Conservation (phyloP, 352 stramenopile genomes). For the Achlya hypogyna region DNA sequence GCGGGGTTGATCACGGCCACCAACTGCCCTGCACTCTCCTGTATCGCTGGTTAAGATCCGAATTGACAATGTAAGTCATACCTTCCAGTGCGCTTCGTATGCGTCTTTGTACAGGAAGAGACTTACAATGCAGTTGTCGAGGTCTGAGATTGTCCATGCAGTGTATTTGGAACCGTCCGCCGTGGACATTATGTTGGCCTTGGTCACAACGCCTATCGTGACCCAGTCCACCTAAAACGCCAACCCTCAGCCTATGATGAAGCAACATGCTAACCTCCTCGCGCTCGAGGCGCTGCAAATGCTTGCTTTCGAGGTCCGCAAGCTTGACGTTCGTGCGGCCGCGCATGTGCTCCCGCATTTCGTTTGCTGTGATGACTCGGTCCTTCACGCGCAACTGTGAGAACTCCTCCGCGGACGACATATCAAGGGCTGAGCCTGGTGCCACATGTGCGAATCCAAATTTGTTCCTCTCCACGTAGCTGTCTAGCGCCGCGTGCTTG, state of each 20-base stretch:
- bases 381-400: conserved; percentile 49
- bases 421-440: not conserved
- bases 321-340: conserved; percentile 59
- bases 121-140: conserved; percentile 52
- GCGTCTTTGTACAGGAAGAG: conserved; percentile 70
- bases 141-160: conserved; percentile 68
- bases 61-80: not conserved
- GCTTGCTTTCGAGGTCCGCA: conserved; percentile 42
- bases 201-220: conserved; percentile 66
- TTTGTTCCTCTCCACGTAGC: not conserved
- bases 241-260: not conserved
- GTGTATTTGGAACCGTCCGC: conserved; percentile 64
- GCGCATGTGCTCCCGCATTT: conserved; percentile 51
- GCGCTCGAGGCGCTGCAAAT: conserved; percentile 45
- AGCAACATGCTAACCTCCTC: conserved; percentile 29
- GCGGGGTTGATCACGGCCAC: conserved; percentile 63
- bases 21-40: conserved; percentile 41
- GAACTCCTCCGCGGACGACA: conserved; percentile 31
- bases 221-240: conserved; percentile 56
- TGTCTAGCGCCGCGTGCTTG: not conserved
- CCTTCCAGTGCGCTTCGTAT: conserved; percentile 59
- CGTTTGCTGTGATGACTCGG: conserved; percentile 35
- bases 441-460: not conserved
- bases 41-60: not conserved
- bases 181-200: conserved; percentile 57